Conservation (phyloP, 306 rosid genomes). For the Corylus heterophylla region DNA sequence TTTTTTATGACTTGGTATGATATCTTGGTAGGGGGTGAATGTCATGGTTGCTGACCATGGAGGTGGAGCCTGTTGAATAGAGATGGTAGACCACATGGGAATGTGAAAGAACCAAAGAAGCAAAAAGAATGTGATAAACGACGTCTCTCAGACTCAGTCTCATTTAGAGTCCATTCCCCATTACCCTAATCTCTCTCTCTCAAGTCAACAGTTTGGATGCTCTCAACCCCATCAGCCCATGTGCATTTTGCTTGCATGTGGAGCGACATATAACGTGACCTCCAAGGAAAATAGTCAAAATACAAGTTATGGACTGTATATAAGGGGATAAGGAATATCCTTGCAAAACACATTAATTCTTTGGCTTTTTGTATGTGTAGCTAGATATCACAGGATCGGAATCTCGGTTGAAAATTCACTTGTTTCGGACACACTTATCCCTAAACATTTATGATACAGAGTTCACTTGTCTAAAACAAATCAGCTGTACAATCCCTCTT, state of each 20-base stretch:
- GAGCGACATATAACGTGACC: conserved; percentile 48
- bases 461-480: no score
- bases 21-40: not conserved
- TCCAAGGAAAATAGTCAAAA: conserved; percentile 1
- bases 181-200: not conserved
- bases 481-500: no score
- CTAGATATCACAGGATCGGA: no score
- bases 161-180: no score
- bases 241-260: conserved; percentile 27
- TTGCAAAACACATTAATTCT: conserved; percentile 4
- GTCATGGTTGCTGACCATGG: not conserved
- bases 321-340: not conserved
- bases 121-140: not conserved
- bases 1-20: no score
- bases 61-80: not conserved
- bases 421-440: no score
- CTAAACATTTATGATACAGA: no score
- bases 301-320: not conserved
- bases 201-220: not conserved
- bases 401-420: no score
- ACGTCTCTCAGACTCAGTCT: not conserved
- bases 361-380: no score
- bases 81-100: not conserved
- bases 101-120: not conserved
- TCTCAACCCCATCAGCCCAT: conserved; percentile 20